Base-by-base conservation (phyloP, 768 basidiomycete genomes). In the Boletellus sp. region DNA sequence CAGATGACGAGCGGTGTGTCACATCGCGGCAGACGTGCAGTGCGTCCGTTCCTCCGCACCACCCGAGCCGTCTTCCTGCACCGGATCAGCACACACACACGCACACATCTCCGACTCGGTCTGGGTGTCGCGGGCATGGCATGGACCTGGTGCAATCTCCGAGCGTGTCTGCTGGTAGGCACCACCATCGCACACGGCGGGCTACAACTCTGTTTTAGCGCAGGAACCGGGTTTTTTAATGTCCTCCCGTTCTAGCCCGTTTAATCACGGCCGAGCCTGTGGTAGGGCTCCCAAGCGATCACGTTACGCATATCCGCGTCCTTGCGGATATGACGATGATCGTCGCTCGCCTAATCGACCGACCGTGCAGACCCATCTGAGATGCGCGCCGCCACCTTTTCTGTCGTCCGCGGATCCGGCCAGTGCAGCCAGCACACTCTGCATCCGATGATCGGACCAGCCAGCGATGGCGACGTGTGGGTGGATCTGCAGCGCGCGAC, bases 371-470 rank as follows among this genome's bases (percentile, higher is more conserved):
- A 58, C 35, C 15, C 9, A 34, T n/a, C 17, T 15, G 15, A n/a
- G 60, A 63, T 63, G 57, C 55, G 31, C 57, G 59, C 58, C 53
- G 3, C 17, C 26, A 12, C 33, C 63, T 48, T 20, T 59, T 65
- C 42, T 50, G 51, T 33, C 51, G 47, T 60, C 54, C 64, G 55
- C 63, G 62, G 64, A 63, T 66, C 62, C 57, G 35, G 35, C 42
- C 50, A 43, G 48, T 42, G 46, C 35, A 47, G 33, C 41, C 23
- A 35, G 51, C 32, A 22, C 44, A 34, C 45, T 42, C 47, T 48
- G 32, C 41, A 31, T 20, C 34, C 19, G 39, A 34, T 26, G 47
- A 43, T 52, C 50, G 40, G 19, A 48, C 34, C 38, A 31, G 13
- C 7, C n/a, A 28, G 46, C 28, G 35, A 36, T 33, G 15, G 20